phyloP scores from a whole-genome alignment of 176 grass and related monocot species.

The Eragrostis nindensis region DNA sequence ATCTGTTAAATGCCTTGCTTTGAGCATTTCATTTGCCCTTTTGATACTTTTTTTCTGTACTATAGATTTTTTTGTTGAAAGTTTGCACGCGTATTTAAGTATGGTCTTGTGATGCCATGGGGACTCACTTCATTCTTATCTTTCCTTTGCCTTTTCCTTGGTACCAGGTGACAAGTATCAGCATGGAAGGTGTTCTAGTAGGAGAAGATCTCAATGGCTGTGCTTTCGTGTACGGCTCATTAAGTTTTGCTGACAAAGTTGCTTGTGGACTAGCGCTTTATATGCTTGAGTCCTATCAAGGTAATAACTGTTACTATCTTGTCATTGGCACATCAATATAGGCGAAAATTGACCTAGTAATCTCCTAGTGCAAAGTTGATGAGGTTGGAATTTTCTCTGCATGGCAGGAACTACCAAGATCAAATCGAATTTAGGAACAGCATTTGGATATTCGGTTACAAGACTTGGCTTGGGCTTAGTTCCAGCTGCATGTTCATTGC shows the following conservation, averaged over 20 bases:
- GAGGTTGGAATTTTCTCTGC: neutral
- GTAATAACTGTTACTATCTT: conserved; percentile 50
- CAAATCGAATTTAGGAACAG: conserved; percentile 22
- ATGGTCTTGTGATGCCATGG: conserved; percentile 25
- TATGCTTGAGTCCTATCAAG: conserved; percentile 89
- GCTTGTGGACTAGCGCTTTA: conserved; percentile 89
- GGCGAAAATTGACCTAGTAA: neutral
- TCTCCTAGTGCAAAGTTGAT: no score
- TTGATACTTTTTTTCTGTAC: neutral
- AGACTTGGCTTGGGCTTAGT: conserved; percentile 81
- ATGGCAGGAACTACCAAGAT: conserved; percentile 59
- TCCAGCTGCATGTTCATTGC: conserved; percentile 72
- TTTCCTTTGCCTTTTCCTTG: conserved; percentile 27
- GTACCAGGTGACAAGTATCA: conserved; percentile 87
- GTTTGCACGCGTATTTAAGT: neutral
- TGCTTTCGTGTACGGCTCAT: conserved; percentile 93
- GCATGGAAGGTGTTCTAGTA: conserved; percentile 97
- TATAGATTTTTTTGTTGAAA: conserved; percentile 15
- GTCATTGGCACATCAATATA: conserved; percentile 9
- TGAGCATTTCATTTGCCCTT: conserved; percentile 1
- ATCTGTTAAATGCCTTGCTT: conserved; percentile 18
- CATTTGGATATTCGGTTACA: conserved; percentile 60
- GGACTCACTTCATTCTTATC: conserved; percentile 22
- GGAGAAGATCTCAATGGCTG: conserved; percentile 92
- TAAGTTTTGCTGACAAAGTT: conserved; percentile 96